phyloP scores from a whole-genome alignment of 2,329 filamentous ascomycete species.

The Chaetomiaceae sp. region DNA sequence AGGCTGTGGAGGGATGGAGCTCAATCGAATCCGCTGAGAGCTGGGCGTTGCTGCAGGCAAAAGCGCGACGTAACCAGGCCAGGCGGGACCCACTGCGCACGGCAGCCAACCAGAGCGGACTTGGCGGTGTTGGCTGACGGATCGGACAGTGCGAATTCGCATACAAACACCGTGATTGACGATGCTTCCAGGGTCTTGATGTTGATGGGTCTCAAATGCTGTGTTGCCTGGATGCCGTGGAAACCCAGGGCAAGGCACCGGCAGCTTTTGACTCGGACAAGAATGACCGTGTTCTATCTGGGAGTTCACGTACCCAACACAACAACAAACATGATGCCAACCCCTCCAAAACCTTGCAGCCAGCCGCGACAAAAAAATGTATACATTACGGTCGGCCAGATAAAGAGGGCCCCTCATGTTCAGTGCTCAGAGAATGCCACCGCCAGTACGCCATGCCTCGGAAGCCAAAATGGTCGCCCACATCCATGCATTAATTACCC shows the following conservation, averaged over 20 bases:
- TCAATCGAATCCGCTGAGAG: conserved; percentile 20
- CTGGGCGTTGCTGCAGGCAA: conserved; percentile 26
- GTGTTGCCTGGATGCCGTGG: no score
- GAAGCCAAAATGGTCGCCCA: neutral
- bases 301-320: no score
- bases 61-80: conserved; percentile 29
- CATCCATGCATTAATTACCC: neutral
- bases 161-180: no score
- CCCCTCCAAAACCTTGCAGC: neutral
- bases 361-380: neutral
- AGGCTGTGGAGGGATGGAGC: conserved; percentile 20
- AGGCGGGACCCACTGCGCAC: conserved; percentile 18
- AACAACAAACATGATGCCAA: no score
- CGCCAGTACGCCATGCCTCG: no score
- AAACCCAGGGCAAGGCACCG: no score
- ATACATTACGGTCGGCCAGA: neutral
- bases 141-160: neutral
- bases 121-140: conserved; percentile 6
- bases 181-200: no score
- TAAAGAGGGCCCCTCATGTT: no score
- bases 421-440: neutral
- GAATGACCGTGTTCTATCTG: no score
- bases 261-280: no score
- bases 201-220: no score
- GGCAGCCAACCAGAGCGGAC: conserved; percentile 6